Conservation (phyloP, 768 basidiomycete genomes). For the Cytidiella melzeri region DNA sequence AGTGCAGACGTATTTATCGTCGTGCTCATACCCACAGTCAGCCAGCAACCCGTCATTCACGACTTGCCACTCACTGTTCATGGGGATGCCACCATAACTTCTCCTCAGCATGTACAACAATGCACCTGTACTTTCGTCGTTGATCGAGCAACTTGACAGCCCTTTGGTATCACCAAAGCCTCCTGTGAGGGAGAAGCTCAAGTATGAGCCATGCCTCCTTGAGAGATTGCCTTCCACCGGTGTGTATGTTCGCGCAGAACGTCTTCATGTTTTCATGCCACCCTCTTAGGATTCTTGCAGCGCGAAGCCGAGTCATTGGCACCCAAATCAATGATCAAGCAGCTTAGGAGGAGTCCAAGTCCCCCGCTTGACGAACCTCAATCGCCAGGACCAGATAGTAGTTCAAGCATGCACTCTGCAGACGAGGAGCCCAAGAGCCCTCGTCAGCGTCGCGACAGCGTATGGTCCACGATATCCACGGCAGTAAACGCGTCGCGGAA, state of each 20-base stretch:
- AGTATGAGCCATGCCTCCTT: slow-evolving; percentile 54
- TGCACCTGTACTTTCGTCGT: slow-evolving; percentile 26
- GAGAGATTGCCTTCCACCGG: slow-evolving; percentile 64
- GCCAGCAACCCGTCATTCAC: neutral
- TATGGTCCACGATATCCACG: slow-evolving; percentile 11
- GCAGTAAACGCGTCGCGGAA: slow-evolving; percentile 1
- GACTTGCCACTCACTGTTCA: neutral
- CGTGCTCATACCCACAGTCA: neutral
- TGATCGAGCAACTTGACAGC: slow-evolving; percentile 24
- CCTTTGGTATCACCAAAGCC: slow-evolving; percentile 13
- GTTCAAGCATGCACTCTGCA: neutral
- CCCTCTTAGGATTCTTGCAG: slow-evolving; percentile 52
- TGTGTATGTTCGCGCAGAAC: slow-evolving; percentile 27
- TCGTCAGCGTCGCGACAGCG: neutral
- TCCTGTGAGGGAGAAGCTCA: slow-evolving; percentile 34
- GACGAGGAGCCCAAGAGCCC: neutral
- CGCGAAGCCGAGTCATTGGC: slow-evolving; percentile 62
- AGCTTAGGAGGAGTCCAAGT: slow-evolving; percentile 21
- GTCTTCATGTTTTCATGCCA: slow-evolving; percentile 18
- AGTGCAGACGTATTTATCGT: too few relatives aligned
- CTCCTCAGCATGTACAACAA: slow-evolving; percentile 48
- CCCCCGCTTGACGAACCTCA: neutral
- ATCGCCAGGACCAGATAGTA: neutral
- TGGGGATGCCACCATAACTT: slow-evolving; percentile 3
- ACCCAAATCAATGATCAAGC: slow-evolving; percentile 50